phyloP scores from a whole-genome alignment of 495 filamentous ascomycete genomes.

The Penicillium subrubescens region DNA sequence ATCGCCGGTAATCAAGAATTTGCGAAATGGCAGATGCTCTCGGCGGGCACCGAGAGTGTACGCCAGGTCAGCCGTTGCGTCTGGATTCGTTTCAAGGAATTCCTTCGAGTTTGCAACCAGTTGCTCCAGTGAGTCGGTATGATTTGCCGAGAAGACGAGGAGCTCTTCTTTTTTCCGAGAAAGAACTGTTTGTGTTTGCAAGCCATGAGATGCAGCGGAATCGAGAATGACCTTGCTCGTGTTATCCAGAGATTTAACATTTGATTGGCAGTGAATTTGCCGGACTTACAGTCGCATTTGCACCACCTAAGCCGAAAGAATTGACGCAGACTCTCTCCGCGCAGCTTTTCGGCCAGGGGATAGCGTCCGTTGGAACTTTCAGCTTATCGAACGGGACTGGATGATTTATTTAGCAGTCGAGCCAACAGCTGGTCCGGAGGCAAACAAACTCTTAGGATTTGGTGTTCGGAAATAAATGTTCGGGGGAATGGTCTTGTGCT shows the following conservation, averaged over 20 bases:
- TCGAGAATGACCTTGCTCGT: constrained; percentile 26
- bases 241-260: too few relatives aligned
- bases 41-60: constrained; percentile 12
- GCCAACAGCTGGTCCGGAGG: too few relatives aligned
- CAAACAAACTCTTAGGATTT: constrained; percentile 19
- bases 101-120: not conserved
- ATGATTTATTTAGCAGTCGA: too few relatives aligned
- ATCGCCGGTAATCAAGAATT: not conserved
- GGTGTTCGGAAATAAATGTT: constrained; percentile 41
- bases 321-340: constrained; percentile 33
- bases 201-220: constrained; percentile 26
- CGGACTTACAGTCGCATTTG: constrained; percentile 23
- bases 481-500: constrained; percentile 51
- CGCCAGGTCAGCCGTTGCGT: constrained; percentile 8
- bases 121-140: not conserved
- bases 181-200: constrained; percentile 18
- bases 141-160: not conserved
- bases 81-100: constrained; percentile 5
- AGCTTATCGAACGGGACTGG: constrained; percentile 12
- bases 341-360: constrained; percentile 21
- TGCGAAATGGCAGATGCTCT: not conserved
- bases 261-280: too few relatives aligned
- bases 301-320: constrained; percentile 35
- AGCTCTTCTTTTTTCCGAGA: too few relatives aligned
- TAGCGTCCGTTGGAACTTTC: constrained; percentile 23